Base-by-base conservation (phyloP, 2,329 filamentous ascomycete genomes). In the Verticillium nonalfalfae region DNA sequence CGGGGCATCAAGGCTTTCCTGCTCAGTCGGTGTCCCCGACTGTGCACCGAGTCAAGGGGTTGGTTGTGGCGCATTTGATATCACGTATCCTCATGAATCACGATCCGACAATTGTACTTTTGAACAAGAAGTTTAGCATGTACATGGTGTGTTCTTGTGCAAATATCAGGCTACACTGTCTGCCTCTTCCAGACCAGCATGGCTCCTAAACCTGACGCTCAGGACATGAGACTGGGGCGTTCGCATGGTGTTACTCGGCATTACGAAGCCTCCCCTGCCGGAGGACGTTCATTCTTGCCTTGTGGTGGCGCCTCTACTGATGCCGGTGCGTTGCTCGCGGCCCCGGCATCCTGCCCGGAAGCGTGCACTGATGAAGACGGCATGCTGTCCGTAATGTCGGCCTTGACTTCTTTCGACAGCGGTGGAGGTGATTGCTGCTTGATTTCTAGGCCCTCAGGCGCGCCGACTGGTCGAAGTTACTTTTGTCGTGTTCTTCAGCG, bases 1-100 rank as follows among this genome's bases (percentile, higher is more conserved):
- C n/a, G 21, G 26, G 26, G 38, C 15, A 15, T 36, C 7, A 45
- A 15, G 39, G n/a, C n/a, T 45, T 45, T 45, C n/a, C n/a, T 45
- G 26, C 35, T 6, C 4, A 13, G 13, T 5, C 13, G 72, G 94
- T 90, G 76, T 89, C 91, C 74, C 91, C 90, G 64, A 90, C 74
- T 76, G 81, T 36, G 5, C 5, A 13, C 35, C 7, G 35, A 36
- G 35, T 26, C 10, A 21, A 38, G 56, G 33, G 34, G 26, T 36
- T 18, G 18, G 15, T 26, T 34, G 40, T 57, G 13, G 26, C 21
- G 11, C 13, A 14, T 45, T 15, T 35, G 57, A 54, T 55, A 40
- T 58, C 39, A 9, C 61, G 63, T 61, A 56, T 62, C 61, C 21
- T 45, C 40, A 60, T 40, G 50, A 54, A 36, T 36, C 35, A 36